phyloP scores from a whole-genome alignment of 129 eudicot species.

The Tagetes patula region DNA sequence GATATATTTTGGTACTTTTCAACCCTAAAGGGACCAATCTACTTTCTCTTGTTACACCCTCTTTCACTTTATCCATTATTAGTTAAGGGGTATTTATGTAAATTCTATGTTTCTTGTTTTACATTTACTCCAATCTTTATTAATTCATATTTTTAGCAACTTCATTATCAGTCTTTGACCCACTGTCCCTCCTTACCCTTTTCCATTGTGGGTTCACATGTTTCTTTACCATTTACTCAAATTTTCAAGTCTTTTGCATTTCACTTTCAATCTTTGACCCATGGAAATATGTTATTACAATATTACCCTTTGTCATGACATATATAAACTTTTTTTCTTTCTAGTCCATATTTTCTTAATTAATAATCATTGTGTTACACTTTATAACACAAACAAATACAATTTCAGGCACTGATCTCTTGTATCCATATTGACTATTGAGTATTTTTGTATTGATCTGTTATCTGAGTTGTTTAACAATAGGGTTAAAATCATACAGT shows the following conservation, averaged over 20 bases:
- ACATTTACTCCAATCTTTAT: conserved; percentile 15
- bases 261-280: conserved; percentile 20
- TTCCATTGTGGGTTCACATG: conserved; percentile 14
- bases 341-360: no score
- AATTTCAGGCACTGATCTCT: no score
- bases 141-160: background rate
- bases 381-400: no score
- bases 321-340: no score
- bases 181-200: conserved; percentile 9
- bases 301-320: no score
- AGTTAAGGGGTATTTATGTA: conserved; percentile 19
- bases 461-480: no score
- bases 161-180: conserved; percentile 28
- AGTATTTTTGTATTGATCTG: no score
- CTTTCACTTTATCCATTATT: conserved; percentile 7
- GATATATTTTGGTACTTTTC: conserved; percentile 25
- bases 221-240: background rate
- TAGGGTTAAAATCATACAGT: no score
- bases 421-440: no score
- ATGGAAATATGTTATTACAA: background rate
- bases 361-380: no score
- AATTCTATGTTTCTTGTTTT: conserved; percentile 7
- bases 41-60: conserved; percentile 25
- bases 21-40: conserved; percentile 26
- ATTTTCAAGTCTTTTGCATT: background rate